Evolutionary conservation across 768 basidiomycete species (phyloP).

Genomic region (Phanerodontia chrysosporium): DNA sequence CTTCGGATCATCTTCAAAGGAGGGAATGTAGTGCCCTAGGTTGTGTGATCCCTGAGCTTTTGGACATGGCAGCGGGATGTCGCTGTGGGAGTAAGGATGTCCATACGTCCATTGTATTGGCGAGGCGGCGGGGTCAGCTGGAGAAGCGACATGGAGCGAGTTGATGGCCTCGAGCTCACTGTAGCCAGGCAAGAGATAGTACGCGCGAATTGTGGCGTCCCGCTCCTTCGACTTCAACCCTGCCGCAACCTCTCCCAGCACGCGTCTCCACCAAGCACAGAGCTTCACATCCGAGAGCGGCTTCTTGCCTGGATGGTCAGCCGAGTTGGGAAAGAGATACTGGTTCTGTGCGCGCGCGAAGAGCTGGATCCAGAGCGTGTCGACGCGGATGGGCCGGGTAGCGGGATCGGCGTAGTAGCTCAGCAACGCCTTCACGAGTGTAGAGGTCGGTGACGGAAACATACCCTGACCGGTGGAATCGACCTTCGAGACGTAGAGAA

Average conservation of each 20-base stretch:
- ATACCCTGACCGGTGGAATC: constrained; percentile 82
- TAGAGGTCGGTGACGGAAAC: constrained; percentile 61
- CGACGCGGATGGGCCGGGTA: constrained; percentile 56
- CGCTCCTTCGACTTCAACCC: constrained; percentile 31
- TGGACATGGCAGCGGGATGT: constrained; percentile 44
- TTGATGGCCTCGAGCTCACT: constrained; percentile 62
- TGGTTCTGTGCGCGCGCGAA: constrained; percentile 89
- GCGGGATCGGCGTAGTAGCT: constrained; percentile 55
- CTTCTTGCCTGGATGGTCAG: constrained; percentile 62
- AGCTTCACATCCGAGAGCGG: constrained; percentile 75
- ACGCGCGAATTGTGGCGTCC: constrained; percentile 36
- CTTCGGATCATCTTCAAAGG: constrained; percentile 96
- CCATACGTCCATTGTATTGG: constrained; percentile 62
- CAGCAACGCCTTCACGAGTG: constrained; percentile 66
- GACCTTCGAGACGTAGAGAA: constrained; percentile 91
- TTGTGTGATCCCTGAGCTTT: constrained; percentile 36
- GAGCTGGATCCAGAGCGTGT: constrained; percentile 74
- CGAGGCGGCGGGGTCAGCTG: constrained; percentile 11
- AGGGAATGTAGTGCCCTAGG: constrained; percentile 77
- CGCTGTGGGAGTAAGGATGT: constrained; percentile 61
- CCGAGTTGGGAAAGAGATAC: constrained; percentile 91
- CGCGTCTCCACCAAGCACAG: constrained; percentile 90
- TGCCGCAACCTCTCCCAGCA: constrained; percentile 53
- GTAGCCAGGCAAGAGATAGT: constrained; percentile 69
- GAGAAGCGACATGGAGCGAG: constrained; percentile 39